Conservation (phyloP, 225 moss, liverwort and hornwort genomes). For the Lunularia cruciata region DNA sequence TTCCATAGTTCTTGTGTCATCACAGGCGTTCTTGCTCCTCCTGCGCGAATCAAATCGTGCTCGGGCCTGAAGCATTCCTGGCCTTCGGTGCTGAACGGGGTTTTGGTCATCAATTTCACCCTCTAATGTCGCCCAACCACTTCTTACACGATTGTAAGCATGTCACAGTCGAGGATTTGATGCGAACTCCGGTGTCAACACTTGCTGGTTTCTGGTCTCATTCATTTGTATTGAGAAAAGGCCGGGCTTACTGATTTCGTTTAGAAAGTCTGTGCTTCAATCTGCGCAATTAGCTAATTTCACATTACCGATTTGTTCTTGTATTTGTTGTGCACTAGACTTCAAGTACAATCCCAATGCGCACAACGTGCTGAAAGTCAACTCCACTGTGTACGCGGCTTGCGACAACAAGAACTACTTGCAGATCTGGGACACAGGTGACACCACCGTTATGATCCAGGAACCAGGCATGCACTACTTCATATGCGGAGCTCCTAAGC, state of each 20-base stretch:
- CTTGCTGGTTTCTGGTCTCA: no score
- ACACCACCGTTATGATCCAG: slow-evolving; percentile 27
- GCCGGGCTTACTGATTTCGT: no score
- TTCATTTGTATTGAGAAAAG: no score
- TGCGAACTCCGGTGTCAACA: no score
- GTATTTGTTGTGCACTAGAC: slow-evolving; percentile 26
- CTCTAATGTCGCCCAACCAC: background rate
- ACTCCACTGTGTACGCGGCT: slow-evolving; percentile 15
- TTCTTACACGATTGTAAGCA: no score
- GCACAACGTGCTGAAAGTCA: slow-evolving; percentile 39
- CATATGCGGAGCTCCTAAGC: slow-evolving; percentile 32
- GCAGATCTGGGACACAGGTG: slow-evolving; percentile 34
- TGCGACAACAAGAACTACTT: slow-evolving; percentile 21
- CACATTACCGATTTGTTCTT: no score
- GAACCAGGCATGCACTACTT: slow-evolving; percentile 26
- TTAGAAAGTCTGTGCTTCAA: no score
- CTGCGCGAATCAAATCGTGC: background rate
- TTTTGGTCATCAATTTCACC: background rate
- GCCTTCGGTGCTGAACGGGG: background rate
- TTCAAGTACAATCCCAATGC: slow-evolving; percentile 40
- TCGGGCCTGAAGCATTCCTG: background rate
- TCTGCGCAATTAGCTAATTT: background rate
- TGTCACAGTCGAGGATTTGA: no score
- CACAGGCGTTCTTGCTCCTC: background rate
- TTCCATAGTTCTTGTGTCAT: background rate